Evolutionary conservation across 768 basidiomycete genomes (phyloP).

Genomic region (Leccinum variicolor): DNA sequence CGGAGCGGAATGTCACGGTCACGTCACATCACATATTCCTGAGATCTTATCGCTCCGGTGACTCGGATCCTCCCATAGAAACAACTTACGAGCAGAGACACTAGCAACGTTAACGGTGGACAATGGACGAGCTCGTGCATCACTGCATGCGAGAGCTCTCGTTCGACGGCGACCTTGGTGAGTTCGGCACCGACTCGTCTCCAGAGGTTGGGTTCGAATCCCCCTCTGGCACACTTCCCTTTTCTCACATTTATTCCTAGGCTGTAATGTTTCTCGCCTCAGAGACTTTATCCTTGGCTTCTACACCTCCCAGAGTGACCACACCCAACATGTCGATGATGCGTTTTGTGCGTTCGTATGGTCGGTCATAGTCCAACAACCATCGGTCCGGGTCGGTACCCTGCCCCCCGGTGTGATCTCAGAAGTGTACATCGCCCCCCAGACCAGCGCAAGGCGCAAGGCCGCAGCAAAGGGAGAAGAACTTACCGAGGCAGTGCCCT

Average conservation of each 20-base stretch:
- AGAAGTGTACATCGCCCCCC: conserved; percentile 79
- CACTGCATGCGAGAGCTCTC: conserved; percentile 84
- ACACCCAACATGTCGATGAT: conserved; percentile 65
- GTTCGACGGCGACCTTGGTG: conserved; percentile 89
- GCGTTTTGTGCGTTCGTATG: conserved; percentile 78
- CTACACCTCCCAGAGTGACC: conserved; percentile 42
- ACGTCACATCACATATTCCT: conserved; percentile 11
- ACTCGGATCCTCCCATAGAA: background rate
- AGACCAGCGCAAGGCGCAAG: conserved; percentile 63
- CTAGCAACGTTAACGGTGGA: background rate
- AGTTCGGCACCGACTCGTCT: conserved; percentile 29
- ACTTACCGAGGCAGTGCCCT: conserved; percentile 38
- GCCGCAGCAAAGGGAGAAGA: conserved; percentile 56
- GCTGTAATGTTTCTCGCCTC: conserved; percentile 70
- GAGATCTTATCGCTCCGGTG: conserved; percentile 5
- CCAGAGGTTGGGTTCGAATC: conserved; percentile 43
- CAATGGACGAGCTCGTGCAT: conserved; percentile 85
- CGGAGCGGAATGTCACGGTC: conserved; percentile 1
- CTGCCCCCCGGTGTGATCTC: conserved; percentile 55
- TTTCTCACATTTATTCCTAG: conserved; percentile 38
- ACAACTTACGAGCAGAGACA: background rate
- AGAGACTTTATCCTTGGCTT: conserved; percentile 68
- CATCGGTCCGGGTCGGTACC: conserved; percentile 72
- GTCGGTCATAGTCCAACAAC: conserved; percentile 73
- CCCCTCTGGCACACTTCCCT: conserved; percentile 28